phyloP scores from a whole-genome alignment of 768 basidiomycete genomes.

The Boletellus ananiceps region DNA sequence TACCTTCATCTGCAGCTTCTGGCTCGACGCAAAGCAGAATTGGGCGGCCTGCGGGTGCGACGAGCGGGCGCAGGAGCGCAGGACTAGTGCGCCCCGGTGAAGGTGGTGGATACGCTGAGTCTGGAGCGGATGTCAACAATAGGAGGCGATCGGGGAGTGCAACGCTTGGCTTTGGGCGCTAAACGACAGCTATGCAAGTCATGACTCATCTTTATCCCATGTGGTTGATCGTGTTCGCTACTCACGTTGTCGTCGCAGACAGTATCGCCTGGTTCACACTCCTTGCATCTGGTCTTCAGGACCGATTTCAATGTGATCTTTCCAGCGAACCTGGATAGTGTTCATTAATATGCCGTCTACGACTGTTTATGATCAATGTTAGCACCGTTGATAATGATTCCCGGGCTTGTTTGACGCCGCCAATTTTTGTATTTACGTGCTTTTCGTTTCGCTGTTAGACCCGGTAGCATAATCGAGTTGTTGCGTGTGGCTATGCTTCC shows the following conservation, averaged over 20 bases:
- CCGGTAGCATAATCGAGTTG: neutral
- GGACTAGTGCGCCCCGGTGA: constrained; percentile 28
- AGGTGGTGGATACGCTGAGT: constrained; percentile 16
- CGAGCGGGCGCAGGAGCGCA: constrained; percentile 42
- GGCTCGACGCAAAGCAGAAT: constrained; percentile 41
- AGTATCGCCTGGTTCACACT: constrained; percentile 9
- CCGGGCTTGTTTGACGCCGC: constrained; percentile 5
- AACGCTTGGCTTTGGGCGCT: constrained; percentile 19
- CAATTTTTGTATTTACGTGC: constrained; percentile 10
- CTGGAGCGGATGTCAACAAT: constrained; percentile 16
- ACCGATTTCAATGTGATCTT: constrained; percentile 17
- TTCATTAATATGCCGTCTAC: constrained; percentile 17
- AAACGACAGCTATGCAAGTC: constrained; percentile 14
- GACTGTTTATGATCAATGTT: constrained; percentile 24
- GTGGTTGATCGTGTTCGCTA: constrained; percentile 4
- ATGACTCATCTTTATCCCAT: constrained; percentile 9
- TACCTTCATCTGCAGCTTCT: constrained; percentile 35
- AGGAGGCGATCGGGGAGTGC: constrained; percentile 29
- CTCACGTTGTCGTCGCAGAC: constrained; percentile 11
- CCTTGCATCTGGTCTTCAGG: constrained; percentile 21
- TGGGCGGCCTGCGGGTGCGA: constrained; percentile 38
- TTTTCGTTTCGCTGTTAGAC: constrained; percentile 3
- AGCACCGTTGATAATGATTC: constrained; percentile 18
- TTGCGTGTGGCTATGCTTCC: no score
- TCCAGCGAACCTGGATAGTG: constrained; percentile 6